Percentiles rank a stretch among this genome's conserved stretches.
Evolutionary conservation across 192 early-diverging fungal genomes (phyloP).

Genomic region (Coemansia asiatica): DNA sequence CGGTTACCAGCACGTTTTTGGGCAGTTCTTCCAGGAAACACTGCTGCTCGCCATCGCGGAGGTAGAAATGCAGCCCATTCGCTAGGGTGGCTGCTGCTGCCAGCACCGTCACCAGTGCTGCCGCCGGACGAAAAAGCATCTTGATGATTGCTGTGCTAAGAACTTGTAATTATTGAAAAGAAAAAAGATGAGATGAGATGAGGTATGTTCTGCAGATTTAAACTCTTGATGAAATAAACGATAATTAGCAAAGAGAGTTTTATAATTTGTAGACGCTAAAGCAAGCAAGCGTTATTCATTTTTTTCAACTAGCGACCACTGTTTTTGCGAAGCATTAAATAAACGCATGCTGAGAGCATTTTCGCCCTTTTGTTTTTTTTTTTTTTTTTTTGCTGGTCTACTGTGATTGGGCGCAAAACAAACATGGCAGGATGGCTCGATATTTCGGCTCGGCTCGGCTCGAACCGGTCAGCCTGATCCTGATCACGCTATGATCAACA

Average conservation of each 20-base stretch:
- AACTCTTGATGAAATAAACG: neutral
- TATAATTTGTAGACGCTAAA: too few relatives aligned
- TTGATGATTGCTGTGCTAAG: neutral
- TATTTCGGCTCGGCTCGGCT: neutral
- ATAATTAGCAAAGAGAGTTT: neutral
- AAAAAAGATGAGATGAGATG: neutral
- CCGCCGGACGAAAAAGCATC: conserved; percentile 17
- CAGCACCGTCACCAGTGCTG: conserved; percentile 27
- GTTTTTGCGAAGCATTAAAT: too few relatives aligned
- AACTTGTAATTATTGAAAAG: neutral
- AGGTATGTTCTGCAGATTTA: neutral
- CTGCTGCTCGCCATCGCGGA: conserved; percentile 81
- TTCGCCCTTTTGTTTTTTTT: neutral
- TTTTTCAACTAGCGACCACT: too few relatives aligned
- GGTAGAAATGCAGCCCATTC: conserved; percentile 85
- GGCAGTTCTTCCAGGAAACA: conserved; percentile 97
- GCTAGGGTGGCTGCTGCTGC: conserved; percentile 19
- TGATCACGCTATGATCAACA: neutral
- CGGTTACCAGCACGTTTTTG: conserved; percentile 79
- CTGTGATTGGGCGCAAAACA: conserved; percentile 1
- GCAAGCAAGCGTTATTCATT: too few relatives aligned
- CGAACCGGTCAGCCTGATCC: neutral
- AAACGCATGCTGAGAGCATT: too few relatives aligned
- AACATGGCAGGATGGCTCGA: neutral
- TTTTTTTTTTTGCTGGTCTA: conserved; percentile 4